Evolutionary conservation across 2,329 filamentous ascomycete genomes (phyloP).

Genomic region (Aureobasidium sp.): DNA sequence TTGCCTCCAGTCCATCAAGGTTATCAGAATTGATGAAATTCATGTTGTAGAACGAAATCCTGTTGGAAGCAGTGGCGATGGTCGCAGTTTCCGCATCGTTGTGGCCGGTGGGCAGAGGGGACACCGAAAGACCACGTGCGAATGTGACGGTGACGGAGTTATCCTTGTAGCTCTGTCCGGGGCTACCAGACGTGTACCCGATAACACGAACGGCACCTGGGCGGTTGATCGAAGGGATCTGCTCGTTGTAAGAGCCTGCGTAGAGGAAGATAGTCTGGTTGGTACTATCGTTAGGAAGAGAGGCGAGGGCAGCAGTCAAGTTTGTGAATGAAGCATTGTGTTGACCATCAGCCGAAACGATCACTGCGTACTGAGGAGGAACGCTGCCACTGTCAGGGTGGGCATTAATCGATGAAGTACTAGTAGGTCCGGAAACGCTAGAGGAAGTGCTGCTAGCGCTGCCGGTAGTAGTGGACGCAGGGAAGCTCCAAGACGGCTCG

Average conservation of each 20-base stretch:
- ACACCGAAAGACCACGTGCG: conserved; percentile 28
- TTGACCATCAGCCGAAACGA: conserved; percentile 34
- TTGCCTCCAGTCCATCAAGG: conserved; percentile 24
- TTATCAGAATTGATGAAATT: conserved; percentile 30
- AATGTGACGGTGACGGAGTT: conserved; percentile 33
- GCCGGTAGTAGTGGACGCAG: conserved; percentile 16
- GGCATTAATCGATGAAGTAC: conserved; percentile 28
- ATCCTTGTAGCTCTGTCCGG: conserved; percentile 31
- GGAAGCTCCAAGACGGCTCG: conserved; percentile 30
- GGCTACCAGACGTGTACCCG: conserved; percentile 29
- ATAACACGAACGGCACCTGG: conserved; percentile 34
- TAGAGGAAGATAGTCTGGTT: conserved; percentile 37
- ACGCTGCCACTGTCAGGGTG: conserved; percentile 37
- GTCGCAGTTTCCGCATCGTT: conserved; percentile 39
- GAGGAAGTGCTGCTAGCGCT: conserved; percentile 2
- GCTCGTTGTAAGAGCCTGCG: conserved; percentile 37
- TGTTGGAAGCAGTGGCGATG: conserved; percentile 38
- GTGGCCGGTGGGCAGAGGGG: conserved; percentile 34
- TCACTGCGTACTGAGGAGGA: conserved; percentile 36
- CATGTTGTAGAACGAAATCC: conserved; percentile 29
- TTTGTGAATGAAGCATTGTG: conserved; percentile 29
- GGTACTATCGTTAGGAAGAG: conserved; percentile 29
- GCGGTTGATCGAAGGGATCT: conserved; percentile 34
- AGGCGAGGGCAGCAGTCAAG: conserved; percentile 31
- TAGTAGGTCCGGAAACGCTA: conserved; percentile 8